Conservation (phyloP, 495 filamentous ascomycete genomes). For the Podospora tetraspora region DNA sequence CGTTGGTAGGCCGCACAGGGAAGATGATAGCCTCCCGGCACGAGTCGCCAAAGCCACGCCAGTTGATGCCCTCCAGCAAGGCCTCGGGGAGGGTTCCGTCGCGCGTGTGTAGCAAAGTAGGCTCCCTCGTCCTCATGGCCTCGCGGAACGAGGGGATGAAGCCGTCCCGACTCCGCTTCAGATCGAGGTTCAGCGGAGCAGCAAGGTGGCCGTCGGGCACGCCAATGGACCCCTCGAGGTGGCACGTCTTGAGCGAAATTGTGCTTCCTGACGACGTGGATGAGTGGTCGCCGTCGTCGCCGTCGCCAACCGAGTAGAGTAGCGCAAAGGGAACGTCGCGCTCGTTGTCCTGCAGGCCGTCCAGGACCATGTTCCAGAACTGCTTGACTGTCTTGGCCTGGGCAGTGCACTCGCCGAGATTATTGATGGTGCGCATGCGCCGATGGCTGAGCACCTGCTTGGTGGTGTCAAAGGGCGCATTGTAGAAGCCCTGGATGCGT, state of each 20-base stretch:
- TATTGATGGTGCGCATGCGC: constrained; percentile 52
- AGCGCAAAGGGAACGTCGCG: constrained; percentile 52
- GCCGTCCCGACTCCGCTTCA: constrained; percentile 49
- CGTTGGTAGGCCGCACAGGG: constrained; percentile 44
- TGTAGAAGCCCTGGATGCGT: constrained; percentile 45
- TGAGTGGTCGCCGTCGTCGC: constrained; percentile 48
- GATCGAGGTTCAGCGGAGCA: constrained; percentile 48
- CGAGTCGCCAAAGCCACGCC: constrained; percentile 32
- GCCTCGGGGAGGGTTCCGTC: constrained; percentile 49
- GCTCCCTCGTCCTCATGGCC: constrained; percentile 48
- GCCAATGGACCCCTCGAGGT: constrained; percentile 52
- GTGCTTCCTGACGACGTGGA: constrained; percentile 55
- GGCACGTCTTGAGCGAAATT: constrained; percentile 44
- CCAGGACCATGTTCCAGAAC: constrained; percentile 49
- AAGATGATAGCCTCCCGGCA: constrained; percentile 31
- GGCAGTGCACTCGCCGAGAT: constrained; percentile 53
- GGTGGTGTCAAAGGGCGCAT: constrained; percentile 54
- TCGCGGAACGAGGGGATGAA: constrained; percentile 55
- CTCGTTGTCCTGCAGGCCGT: constrained; percentile 43
- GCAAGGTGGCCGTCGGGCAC: constrained; percentile 48
- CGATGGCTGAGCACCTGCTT: constrained; percentile 49
- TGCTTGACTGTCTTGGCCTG: constrained; percentile 52
- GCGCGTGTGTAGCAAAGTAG: constrained; percentile 50
- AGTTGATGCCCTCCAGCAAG: constrained; percentile 34
- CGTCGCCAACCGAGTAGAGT: constrained; percentile 47